A percentile compares a stretch with the other conserved stretches of the same genome.
Conservation (phyloP, 2,329 filamentous ascomycete species). For the Podosphaera leucotricha region DNA sequence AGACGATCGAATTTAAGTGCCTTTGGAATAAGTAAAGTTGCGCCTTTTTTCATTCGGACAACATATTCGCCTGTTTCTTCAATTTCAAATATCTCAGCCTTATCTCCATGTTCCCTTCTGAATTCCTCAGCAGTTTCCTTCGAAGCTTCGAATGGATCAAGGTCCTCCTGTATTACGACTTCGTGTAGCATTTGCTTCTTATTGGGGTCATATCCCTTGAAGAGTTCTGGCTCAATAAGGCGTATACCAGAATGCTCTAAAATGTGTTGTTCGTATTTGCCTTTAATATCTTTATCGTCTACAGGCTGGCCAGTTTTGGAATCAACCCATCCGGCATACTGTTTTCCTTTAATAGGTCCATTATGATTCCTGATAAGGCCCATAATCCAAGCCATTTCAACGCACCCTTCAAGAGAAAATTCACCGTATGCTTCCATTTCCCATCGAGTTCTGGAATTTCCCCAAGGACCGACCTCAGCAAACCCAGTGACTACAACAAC, state of each 20-base stretch:
- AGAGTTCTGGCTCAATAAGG: slow-evolving; percentile 90
- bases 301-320: slow-evolving; percentile 84
- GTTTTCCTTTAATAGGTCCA: slow-evolving; percentile 81
- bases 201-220: slow-evolving; percentile 89
- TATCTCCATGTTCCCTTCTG: slow-evolving; percentile 88
- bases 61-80: slow-evolving; percentile 83
- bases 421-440: slow-evolving; percentile 96
- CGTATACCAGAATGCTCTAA: slow-evolving; percentile 94
- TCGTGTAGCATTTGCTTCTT: slow-evolving; percentile 98
- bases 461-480: slow-evolving; percentile 89
- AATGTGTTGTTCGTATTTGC: slow-evolving; percentile 92
- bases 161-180: slow-evolving; percentile 88
- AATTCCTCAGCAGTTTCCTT: slow-evolving; percentile 97
- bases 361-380: slow-evolving; percentile 98
- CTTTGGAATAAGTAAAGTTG: slow-evolving; percentile 87
- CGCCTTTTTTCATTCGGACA: slow-evolving; percentile 86
- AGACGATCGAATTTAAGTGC: slow-evolving; percentile 91
- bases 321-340: slow-evolving; percentile 93
- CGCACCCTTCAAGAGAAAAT: slow-evolving; percentile 91
- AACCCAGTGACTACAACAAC: slow-evolving; percentile 96
- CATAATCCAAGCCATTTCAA: slow-evolving; percentile 99
- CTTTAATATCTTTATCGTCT: slow-evolving; percentile 93
- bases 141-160: slow-evolving; percentile 89
- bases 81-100: slow-evolving; percentile 93
- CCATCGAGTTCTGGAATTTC: slow-evolving; percentile 94